Percentiles rank a stretch among this genome's conserved stretches.
Evolutionary conservation across 2,329 filamentous ascomycete genomes (phyloP).

Genomic region (Colletotrichum phormii): DNA sequence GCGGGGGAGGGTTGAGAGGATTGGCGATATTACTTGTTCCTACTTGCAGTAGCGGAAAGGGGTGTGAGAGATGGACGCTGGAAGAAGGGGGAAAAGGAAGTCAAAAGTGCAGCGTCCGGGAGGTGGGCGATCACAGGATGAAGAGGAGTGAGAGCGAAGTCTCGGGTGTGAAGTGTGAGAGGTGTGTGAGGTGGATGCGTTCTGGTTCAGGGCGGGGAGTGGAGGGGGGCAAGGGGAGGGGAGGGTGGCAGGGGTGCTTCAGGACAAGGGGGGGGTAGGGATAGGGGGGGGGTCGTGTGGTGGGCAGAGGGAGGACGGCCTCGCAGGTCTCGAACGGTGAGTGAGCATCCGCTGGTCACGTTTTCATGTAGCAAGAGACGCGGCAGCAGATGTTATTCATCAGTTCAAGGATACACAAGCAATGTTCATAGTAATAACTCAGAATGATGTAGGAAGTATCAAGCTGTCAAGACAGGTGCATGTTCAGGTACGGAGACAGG

Average conservation of each 20-base stretch:
- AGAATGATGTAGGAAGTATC: no score
- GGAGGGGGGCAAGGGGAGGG: slow-evolving; percentile 6
- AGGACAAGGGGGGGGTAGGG: not conserved
- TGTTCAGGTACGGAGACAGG: not conserved
- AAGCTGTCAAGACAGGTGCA: not conserved
- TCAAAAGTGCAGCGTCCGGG: slow-evolving; percentile 23
- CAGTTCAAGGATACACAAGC: no score
- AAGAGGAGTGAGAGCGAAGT: slow-evolving; percentile 28
- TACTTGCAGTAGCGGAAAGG: slow-evolving; percentile 20
- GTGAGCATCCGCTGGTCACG: not conserved
- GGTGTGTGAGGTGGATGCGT: slow-evolving; percentile 12
- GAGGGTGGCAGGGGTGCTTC: not conserved
- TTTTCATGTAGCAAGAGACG: not conserved
- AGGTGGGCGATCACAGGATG: slow-evolving; percentile 35
- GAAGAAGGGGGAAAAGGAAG: slow-evolving; percentile 6
- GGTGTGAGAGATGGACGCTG: slow-evolving; percentile 20
- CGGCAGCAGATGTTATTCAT: not conserved
- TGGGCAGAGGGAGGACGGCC: not conserved
- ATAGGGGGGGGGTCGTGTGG: not conserved
- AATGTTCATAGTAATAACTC: not conserved
- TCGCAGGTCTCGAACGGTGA: not conserved
- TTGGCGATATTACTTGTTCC: slow-evolving; percentile 28
- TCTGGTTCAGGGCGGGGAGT: not conserved
- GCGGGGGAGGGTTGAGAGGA: not conserved
- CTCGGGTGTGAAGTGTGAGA: slow-evolving; percentile 11